Evolutionary conservation across 192 early-diverging fungal genomes (phyloP).

Genomic region (Mortierella claussenii): DNA sequence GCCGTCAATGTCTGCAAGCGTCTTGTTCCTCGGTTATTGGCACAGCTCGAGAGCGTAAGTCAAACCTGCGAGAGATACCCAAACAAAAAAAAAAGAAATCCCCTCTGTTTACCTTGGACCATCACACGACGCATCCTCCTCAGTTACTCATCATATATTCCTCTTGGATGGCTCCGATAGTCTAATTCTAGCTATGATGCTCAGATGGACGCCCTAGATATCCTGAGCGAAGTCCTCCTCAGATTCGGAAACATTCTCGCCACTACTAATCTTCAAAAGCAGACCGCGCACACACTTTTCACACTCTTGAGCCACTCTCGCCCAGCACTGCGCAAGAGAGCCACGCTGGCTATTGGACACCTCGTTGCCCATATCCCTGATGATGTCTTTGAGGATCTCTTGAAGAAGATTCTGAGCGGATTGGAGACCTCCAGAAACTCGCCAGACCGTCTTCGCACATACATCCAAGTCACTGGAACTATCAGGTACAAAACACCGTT

Average conservation of each 20-base stretch:
- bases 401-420: constrained; percentile 63
- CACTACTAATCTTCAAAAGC: constrained; percentile 58
- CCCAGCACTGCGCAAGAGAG: constrained; percentile 82
- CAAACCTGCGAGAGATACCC: no score
- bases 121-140: neutral
- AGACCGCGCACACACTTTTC: constrained; percentile 74
- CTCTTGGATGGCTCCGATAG: no score
- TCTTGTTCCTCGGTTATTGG: constrained; percentile 76
- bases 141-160: no score
- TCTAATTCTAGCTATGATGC: constrained; percentile 61
- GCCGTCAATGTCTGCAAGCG: constrained; percentile 66
- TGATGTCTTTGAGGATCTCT: constrained; percentile 74
- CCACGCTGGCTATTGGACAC: constrained; percentile 74
- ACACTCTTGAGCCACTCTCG: constrained; percentile 74
- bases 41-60: constrained; percentile 69
- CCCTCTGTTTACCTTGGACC: neutral
- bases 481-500: constrained; percentile 64
- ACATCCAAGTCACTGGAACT: constrained; percentile 76
- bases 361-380: constrained; percentile 74
- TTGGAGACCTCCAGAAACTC: constrained; percentile 62
- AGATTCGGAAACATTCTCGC: constrained; percentile 75
- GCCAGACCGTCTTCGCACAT: constrained; percentile 75
- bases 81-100: no score
- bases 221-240: constrained; percentile 74
- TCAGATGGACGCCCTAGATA: constrained; percentile 79